phyloP scores from a whole-genome alignment of 805 yeast species.

The Allodekkera sacchari region DNA sequence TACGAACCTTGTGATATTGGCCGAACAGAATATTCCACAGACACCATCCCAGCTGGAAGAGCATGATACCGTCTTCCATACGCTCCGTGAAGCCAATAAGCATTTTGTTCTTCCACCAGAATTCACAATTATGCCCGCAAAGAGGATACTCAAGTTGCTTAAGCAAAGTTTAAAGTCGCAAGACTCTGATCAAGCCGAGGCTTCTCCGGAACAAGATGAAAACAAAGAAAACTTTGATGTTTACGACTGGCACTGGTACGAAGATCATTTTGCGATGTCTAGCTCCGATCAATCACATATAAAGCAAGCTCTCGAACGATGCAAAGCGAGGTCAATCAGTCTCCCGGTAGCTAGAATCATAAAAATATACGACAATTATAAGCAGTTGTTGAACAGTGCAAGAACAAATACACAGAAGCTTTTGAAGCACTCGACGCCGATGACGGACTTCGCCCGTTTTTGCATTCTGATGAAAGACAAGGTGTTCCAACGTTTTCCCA shows the following conservation, averaged over 20 bases:
- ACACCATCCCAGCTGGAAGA: conserved; percentile 2
- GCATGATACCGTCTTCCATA: conserved; percentile 3
- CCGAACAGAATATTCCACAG: background rate
- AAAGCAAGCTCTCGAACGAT: background rate
- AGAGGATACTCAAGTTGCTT: conserved; percentile 6
- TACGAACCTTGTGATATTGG: too few species aligned
- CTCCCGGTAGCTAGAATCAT: conserved; percentile 6
- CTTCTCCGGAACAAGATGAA: background rate
- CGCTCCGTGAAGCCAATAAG: conserved; percentile 12
- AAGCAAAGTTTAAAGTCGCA: conserved; percentile 1
- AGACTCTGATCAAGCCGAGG: background rate
- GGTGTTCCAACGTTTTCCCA: conserved; percentile 12
- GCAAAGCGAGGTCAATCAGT: background rate
- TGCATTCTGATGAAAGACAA: conserved; percentile 13
- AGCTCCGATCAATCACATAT: background rate
- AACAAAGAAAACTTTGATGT: background rate
- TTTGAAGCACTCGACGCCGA: conserved; percentile 15
- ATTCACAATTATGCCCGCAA: conserved; percentile 13
- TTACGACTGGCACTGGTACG: conserved; percentile 3
- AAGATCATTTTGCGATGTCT: conserved; percentile 8
- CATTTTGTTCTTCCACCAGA: conserved; percentile 21
- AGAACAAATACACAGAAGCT: conserved; percentile 9
- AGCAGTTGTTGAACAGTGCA: conserved; percentile 3
- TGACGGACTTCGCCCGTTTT: conserved; percentile 22
- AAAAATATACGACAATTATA: conserved; percentile 8